Base-by-base conservation (phyloP, 805 yeast genomes). In the Candida pini region DNA sequence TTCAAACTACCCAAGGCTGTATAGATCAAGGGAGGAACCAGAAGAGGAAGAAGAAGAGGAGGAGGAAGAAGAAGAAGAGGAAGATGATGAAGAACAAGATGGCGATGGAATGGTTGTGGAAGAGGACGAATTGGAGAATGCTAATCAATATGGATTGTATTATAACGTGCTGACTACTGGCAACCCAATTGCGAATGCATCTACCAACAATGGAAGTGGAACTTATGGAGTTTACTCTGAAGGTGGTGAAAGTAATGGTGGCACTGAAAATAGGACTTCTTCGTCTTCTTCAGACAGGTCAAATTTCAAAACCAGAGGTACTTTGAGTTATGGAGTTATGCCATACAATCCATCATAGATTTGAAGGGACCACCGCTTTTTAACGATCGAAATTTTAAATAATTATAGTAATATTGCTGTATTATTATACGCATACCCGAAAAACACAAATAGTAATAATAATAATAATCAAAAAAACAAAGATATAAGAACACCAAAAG, bases 141-240 rank as follows among this genome's bases (percentile, higher is more conserved):
- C 57, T 2, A 52, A 56, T 27, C 57, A 56, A 18, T 59, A 55
- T 36, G 64, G 64, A n/a, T 43, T 58, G 43, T 58, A 48, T 34
- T 57, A 59, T 34, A 55, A 48, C 32, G 55, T 57, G 12, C 35
- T 56, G 23, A 41, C 56, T 3, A 52, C 46, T 29, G n/a, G n/a
- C n/a, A n/a, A n/a, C n/a, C n/a, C n/a, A n/a, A n/a, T n/a, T n/a
- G n/a, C n/a, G n/a, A n/a, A n/a, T n/a, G n/a, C n/a, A n/a, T n/a
- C n/a, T n/a, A n/a, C n/a, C n/a, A 47, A 45, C 17, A 35, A 42
- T 9, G 28, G 31, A 4, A 34, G 28, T 18, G 26, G 40, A 9
- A 36, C 29, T 9, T 31, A 30, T 8, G 31, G 39, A n/a, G 27
- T 29, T 13, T 26, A 38, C 26, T 28, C 33, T 17, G 30, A 30